Base-by-base conservation (phyloP, 805 yeast genomes). In the Candida fluviatilis region DNA sequence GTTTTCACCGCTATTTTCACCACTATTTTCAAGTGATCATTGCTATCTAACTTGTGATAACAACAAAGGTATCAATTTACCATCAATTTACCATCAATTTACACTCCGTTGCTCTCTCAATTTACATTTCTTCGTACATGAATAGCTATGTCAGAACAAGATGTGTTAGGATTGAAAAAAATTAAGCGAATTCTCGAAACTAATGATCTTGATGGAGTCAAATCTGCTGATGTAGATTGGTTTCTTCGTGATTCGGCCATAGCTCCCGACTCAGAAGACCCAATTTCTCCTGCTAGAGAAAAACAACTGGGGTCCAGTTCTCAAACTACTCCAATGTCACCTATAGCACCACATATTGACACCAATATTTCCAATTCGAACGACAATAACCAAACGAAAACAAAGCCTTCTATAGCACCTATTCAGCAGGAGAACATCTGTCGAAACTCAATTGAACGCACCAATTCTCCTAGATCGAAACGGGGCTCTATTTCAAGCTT, bases 191-290 rank as follows among this genome's bases (percentile, higher is more conserved):
- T 58, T 7, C 44, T 57, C 14, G 60, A 56, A 27, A 46, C 46
- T 6, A 45, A 40, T 34, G 36, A 48, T 25, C 38, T 50, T 14
- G 47, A 49, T 32, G 73, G 69, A 4, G 64, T 71, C 23, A 55
- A 62, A 23, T 64, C 62, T 37, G 57, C 58, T 17, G 78, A 75
- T 41, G 69, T 75, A 16, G 76, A 73, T 48, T 75, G 80, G 80
- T 65, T 75, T 40, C 57, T 75, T 15, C 57, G 78, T 41, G 72
- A 65, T 42, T 41, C 63, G 18, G 46, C 49, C 27, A 46, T 49
- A 10, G 35, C 39, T 2, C 23, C 37, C 18, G 17, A 17, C 6
- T n/a, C 10, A 19, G 16, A 10, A 8, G 12, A 34, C 6, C 12
- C 41, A 24, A 35, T 35, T 15, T 14, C 34, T 29, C n/a, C 31